phyloP scores from a whole-genome alignment of 2,329 filamentous ascomycete species.

The Neonectria sp. region DNA sequence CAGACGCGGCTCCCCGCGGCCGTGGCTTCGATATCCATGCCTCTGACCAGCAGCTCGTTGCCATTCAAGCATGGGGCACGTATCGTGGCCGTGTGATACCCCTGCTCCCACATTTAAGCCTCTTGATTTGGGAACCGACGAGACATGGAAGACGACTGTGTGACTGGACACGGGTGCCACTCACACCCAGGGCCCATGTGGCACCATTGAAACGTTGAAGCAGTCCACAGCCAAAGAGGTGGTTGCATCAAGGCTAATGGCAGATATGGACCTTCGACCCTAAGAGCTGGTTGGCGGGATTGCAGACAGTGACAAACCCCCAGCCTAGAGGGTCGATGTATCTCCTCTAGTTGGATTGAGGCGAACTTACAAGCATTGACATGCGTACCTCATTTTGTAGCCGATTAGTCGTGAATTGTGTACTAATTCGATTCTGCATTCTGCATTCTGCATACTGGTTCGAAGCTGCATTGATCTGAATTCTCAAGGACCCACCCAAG shows the following conservation, averaged over 20 bases:
- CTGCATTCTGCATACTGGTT: background rate
- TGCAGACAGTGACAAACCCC: no score
- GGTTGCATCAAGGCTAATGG: background rate
- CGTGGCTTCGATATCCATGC: no score
- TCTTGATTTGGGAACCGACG: no score
- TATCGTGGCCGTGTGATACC: no score
- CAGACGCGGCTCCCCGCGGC: no score
- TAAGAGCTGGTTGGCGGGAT: no score
- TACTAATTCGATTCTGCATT: background rate
- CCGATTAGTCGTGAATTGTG: background rate
- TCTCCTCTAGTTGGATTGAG: background rate
- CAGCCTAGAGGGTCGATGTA: no score
- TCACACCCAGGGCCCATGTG: background rate
- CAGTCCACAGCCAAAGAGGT: background rate
- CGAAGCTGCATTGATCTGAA: background rate
- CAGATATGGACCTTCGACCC: no score
- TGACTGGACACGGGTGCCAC: background rate
- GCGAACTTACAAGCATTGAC: background rate
- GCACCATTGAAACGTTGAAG: background rate
- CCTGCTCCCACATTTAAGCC: no score
- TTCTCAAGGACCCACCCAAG: background rate
- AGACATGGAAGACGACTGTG: no score
- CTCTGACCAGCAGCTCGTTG: background rate
- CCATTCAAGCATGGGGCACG: no score
- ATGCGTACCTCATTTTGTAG: background rate